Conservation (phyloP, 2,329 filamentous ascomycete species). For the Venturiaceae sp. region DNA sequence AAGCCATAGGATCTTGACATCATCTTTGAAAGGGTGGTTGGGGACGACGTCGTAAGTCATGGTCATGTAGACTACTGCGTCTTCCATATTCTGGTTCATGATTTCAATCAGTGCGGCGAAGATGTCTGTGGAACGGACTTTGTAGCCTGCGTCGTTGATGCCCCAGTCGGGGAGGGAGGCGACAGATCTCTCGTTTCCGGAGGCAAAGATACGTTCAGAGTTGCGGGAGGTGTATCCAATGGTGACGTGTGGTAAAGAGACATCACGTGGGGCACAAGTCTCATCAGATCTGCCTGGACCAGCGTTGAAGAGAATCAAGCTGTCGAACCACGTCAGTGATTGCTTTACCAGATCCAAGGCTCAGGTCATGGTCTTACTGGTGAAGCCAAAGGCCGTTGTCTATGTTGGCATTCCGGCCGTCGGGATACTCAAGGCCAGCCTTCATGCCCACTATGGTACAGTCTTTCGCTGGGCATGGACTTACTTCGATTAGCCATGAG, state of each 20-base stretch:
- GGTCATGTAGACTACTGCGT: constrained; percentile 7
- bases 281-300: constrained; percentile 3
- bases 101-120: constrained; percentile 1
- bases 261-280: background rate
- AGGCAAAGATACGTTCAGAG: constrained; percentile 6
- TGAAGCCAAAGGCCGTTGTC: constrained; percentile 5
- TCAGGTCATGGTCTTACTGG: background rate
- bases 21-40: constrained; percentile 2
- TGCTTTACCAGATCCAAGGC: background rate
- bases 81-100: constrained; percentile 7
- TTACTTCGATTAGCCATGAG: background rate
- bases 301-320: constrained; percentile 1
- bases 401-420: constrained; percentile 2
- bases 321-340: background rate
- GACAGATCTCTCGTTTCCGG: constrained; percentile 5
- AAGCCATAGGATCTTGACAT: constrained; percentile 4
- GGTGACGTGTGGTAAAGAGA: background rate
- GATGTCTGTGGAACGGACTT: background rate
- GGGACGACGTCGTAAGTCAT: constrained; percentile 7
- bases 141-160: constrained; percentile 4
- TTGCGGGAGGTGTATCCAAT: background rate
- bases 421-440: constrained; percentile 1
- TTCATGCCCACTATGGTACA: constrained; percentile 7
- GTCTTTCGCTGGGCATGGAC: background rate
- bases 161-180: background rate